Evolutionary conservation across 2,329 filamentous ascomycete species (phyloP), one percentile per base, ranked within the genome.

Genomic region (Fusarium graminum): DNA sequence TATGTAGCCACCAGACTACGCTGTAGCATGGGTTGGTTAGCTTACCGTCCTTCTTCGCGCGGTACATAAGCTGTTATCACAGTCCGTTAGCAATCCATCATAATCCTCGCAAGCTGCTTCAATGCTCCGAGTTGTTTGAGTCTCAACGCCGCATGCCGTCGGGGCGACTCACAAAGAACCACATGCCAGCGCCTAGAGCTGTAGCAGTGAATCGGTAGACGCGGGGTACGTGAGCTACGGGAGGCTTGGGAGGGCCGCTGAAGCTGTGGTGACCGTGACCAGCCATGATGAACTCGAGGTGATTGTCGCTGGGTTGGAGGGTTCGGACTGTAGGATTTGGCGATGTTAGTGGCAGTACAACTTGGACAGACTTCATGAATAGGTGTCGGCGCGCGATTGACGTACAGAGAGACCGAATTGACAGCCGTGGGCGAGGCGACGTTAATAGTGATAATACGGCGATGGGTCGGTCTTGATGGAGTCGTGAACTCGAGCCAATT

Each of bases 181-280:
- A 99, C 95, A 98, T 99, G 82, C 91, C 92, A 54, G 95, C 95
- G 72, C 93, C 92, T 66, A 99, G 85, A 64, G 90, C 92, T 42
- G 93, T 97, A 44, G 92, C 94, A 59, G 90, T 87, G 79, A 94
- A 91, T 77, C 92, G 88, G 84, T 98, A 97, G 69, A 97, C 76
- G 49, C 79, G 78, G 38, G 82, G 81, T 64, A 85, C 84, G 69
- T 84, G 83, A 67, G 84, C 82, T 72, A 80, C 74, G 2, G 80
- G 80, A 50, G 79, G 78, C 68, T 77, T 80, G 14, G 77, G 77
- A 38, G 76, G 77, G 12, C 77, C 76, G 69, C 75, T 76, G 58
- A 72, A 71, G 59, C 50, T 67, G 38, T 68, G 68, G 58, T 64
- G 60, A 58, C 70, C 63, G 63, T 59, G 57, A 52, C 63, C 72